phyloP scores from a whole-genome alignment of 805 yeast genomes.

The Priceomyces melissophilus region DNA sequence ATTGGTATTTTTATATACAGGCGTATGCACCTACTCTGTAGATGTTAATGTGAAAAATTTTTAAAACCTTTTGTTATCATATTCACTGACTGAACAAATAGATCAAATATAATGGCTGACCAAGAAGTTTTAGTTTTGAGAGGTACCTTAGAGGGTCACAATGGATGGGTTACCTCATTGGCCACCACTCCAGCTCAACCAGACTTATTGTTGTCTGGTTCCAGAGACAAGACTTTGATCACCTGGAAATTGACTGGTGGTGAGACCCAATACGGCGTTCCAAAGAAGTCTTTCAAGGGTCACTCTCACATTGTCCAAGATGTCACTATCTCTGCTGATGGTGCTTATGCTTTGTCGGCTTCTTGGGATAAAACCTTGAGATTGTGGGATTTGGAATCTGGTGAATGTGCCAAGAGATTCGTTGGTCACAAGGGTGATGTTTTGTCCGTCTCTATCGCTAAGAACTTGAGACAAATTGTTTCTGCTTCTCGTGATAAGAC shows the following conservation, averaged over 20 bases:
- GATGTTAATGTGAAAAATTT: constrained; percentile 5
- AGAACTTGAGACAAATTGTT: constrained; percentile 95
- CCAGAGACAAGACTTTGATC: constrained; percentile 98
- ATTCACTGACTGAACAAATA: neutral
- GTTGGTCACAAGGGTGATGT: constrained; percentile 98
- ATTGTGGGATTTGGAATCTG: constrained; percentile 95
- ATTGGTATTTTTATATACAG: no score
- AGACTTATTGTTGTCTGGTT: constrained; percentile 95
- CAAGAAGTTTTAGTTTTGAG: constrained; percentile 98
- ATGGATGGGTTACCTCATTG: constrained; percentile 93
- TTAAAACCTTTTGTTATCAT: constrained; percentile 6
- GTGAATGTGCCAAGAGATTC: constrained; percentile 90
- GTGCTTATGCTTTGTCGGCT: constrained; percentile 95
- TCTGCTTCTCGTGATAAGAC: constrained; percentile 99
- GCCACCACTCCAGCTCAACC: constrained; percentile 98
- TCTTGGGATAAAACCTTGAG: constrained; percentile 99
- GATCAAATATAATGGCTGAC: constrained; percentile 54
- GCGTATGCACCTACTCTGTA: no score
- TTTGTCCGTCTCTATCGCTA: constrained; percentile 92
- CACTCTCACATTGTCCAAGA: constrained; percentile 99
- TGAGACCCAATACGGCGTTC: constrained; percentile 92
- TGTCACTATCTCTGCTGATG: constrained; percentile 96
- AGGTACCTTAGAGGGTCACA: constrained; percentile 95
- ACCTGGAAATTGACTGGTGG: constrained; percentile 97
- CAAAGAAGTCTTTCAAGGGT: constrained; percentile 95